Base-by-base conservation (phyloP, 371 early-diverging fungal genomes). In the Mucor circinelloides region DNA sequence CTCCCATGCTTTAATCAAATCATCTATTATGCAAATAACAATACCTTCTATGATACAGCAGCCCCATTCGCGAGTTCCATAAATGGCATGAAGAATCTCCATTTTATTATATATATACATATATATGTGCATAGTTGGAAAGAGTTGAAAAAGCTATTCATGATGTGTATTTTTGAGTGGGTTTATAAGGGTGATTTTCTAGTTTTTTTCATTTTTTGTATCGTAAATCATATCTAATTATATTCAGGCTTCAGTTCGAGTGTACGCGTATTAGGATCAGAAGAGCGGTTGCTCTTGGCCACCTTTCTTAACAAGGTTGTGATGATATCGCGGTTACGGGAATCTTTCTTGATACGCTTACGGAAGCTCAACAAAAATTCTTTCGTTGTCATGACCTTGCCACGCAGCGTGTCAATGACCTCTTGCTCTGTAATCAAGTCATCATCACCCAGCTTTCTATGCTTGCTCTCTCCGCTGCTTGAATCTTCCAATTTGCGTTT, bases 391-490 rank as follows among this genome's bases (percentile, higher is more conserved):
- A 88, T 79, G 6, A 77, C 73, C 55, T 75, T 83, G 58, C 81
- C 86, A 60, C 90, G 86, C 9, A 90, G 62, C 1, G 76, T 73
- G 15, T 84, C 78, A 25, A 90, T 78, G 0, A 92, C 89, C 72
- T 92, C 92, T 30, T 84, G 80, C 63, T 90, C 90, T 15, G 90
- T 90, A 52, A 92, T 89, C 36, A 91, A 63, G 21, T 79, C 80
- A 2, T 76, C 81, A 36, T 68, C 74, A 7, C 63, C 62, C 1
- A 17, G 9, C 55, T 70, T 70, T 42, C 48, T 61, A 6, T 21
- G 69, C 27, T 70, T 66, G 5, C 5, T 9, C 27, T 56, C 70
- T 23, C 31, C 27, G 6, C 40, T 32, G 3, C 55, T n/a, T 13
- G 69, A 28, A 27, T 77, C 74, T 4, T 78, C 79, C 6, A 48